phyloP scores from a whole-genome alignment of 495 filamentous ascomycete genomes.

The Alectoria sarmentosa region DNA sequence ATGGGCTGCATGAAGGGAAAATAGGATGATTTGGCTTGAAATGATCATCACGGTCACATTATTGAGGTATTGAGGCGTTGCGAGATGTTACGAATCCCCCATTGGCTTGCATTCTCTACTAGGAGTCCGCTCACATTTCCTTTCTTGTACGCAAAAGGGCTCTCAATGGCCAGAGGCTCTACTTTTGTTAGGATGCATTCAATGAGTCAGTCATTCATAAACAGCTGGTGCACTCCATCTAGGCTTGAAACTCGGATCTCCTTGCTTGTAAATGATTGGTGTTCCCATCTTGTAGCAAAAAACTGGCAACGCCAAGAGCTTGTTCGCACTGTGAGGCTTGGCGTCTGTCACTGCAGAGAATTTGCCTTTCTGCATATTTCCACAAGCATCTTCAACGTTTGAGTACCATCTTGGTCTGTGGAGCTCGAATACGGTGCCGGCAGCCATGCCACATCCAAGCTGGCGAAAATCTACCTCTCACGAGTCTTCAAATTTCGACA shows the following conservation, averaged over 20 bases:
- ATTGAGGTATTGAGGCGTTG: background rate
- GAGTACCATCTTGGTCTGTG: background rate
- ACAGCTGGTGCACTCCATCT: background rate
- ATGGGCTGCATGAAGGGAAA: background rate
- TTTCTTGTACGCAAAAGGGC: background rate
- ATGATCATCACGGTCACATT: background rate
- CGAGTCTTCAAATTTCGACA: slow-evolving; percentile 2
- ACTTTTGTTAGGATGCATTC: background rate
- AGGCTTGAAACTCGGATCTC: background rate
- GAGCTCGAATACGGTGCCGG: background rate
- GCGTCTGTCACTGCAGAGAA: too few species aligned
- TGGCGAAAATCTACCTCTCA: background rate
- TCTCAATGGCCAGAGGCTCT: background rate
- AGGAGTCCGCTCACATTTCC: background rate
- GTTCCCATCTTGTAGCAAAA: background rate
- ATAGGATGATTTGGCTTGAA: background rate
- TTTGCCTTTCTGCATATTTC: too few species aligned
- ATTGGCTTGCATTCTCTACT: background rate
- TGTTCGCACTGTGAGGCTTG: too few species aligned
- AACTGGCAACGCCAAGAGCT: too few species aligned
- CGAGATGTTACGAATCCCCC: background rate
- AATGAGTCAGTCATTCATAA: background rate
- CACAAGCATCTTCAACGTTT: too few species aligned
- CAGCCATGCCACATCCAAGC: background rate
- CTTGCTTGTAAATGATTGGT: background rate